phyloP scores from a whole-genome alignment of 2,329 filamentous ascomycete species.

The Fusarium temperatum region DNA sequence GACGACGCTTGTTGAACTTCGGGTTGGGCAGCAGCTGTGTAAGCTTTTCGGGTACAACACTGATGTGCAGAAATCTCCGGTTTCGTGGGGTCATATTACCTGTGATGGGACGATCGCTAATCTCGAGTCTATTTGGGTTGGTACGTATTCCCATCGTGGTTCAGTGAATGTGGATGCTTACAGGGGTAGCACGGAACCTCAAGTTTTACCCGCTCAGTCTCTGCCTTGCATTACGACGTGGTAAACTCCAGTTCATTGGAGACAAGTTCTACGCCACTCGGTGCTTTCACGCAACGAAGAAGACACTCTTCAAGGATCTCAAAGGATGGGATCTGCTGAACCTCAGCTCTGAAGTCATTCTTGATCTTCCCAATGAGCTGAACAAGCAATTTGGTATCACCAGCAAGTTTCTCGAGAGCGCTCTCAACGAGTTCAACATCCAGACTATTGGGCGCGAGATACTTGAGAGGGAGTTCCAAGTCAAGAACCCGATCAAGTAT shows the following conservation, averaged over 20 bases:
- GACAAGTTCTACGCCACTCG: slow-evolving; percentile 52
- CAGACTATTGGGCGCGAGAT: slow-evolving; percentile 52
- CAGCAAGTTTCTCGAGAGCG: slow-evolving; percentile 44
- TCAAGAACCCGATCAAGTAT: slow-evolving; percentile 47
- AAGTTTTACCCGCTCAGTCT: slow-evolving; percentile 58
- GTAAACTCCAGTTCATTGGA: slow-evolving; percentile 48
- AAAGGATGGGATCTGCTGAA: slow-evolving; percentile 57
- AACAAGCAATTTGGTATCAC: slow-evolving; percentile 52
- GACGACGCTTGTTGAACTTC: slow-evolving; percentile 54
- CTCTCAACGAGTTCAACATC: slow-evolving; percentile 43
- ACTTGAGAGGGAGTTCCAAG: slow-evolving; percentile 47
- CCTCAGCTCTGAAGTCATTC: slow-evolving; percentile 49
- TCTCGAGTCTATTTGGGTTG: slow-evolving; percentile 57
- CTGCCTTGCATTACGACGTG: slow-evolving; percentile 45
- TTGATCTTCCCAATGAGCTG: slow-evolving; percentile 52
- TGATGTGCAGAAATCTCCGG: slow-evolving; percentile 39
- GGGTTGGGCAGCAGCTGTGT: slow-evolving; percentile 56
- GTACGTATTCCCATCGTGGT: slow-evolving; percentile 13
- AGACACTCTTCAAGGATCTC: slow-evolving; percentile 48
- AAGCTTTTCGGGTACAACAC: slow-evolving; percentile 56
- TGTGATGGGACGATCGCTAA: slow-evolving; percentile 58
- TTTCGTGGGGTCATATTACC: slow-evolving; percentile 56
- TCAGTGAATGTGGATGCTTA: not conserved
- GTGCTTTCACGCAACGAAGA: slow-evolving; percentile 43
- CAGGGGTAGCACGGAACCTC: slow-evolving; percentile 52